These are phyloP conservation scores for Daldinia bambusicola DNA, from an alignment of 495 filamentous ascomycete genomes.

Conservation along the genomic window DNA sequence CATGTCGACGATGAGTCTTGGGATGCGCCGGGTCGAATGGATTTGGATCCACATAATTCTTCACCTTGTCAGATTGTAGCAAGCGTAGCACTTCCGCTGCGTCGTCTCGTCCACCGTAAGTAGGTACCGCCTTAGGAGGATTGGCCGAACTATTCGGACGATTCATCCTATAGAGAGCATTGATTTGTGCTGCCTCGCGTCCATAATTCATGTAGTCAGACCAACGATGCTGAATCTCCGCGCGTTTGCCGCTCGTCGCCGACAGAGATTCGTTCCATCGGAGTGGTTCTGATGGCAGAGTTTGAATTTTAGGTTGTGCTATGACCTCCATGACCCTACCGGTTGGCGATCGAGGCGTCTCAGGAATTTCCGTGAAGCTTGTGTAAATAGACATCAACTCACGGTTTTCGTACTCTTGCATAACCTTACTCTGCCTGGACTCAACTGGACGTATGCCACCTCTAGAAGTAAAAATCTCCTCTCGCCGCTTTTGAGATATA, in stretches of 20 bases:
- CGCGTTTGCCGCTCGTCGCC: conserved; percentile 33
- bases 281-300: conserved; percentile 35
- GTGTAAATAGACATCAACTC: conserved; percentile 88
- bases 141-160: neutral
- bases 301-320: conserved; percentile 22
- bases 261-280: conserved; percentile 39
- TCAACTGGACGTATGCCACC: conserved; percentile 68
- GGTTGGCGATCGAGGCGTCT: conserved; percentile 77
- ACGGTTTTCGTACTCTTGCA: conserved; percentile 76
- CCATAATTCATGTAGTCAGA: conserved; percentile 38
- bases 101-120: conserved; percentile 24
- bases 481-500: conserved; percentile 62
- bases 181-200: conserved; percentile 14
- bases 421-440: conserved; percentile 73
- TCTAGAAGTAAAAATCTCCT: conserved; percentile 68
- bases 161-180: conserved; percentile 37
- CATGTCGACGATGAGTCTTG: conserved; percentile 45
- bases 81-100: conserved; percentile 39
- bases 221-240: conserved; percentile 51
- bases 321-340: conserved; percentile 37
- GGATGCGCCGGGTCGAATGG: conserved; percentile 45
- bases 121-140: neutral
- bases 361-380: conserved; percentile 76
- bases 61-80: conserved; percentile 50
- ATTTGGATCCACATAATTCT: conserved; percentile 48